Evolutionary conservation across 2,329 filamentous ascomycete genomes (phyloP).

Genomic region (Cryphonectria radicalis): DNA sequence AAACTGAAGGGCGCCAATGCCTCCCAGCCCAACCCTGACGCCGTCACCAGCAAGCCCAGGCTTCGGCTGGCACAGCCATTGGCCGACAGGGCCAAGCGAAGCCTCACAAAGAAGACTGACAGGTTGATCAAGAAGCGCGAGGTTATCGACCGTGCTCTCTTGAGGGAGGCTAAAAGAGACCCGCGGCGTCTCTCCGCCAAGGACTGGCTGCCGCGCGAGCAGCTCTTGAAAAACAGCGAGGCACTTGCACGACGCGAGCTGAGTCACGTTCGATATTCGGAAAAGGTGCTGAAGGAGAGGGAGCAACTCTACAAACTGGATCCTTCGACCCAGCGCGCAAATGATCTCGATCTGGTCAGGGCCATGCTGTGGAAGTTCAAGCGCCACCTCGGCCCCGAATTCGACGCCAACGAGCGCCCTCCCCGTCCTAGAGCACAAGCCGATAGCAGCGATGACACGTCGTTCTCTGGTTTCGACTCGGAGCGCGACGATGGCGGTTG

Average conservation of each 20-base stretch:
- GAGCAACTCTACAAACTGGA: slow-evolving; percentile 28
- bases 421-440: neutral
- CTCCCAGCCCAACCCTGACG: neutral
- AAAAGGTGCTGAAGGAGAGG: slow-evolving; percentile 27
- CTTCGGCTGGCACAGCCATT: slow-evolving; percentile 29
- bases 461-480: neutral
- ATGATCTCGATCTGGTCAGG: slow-evolving; percentile 30
- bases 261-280: slow-evolving; percentile 23
- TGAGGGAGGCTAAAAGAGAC: slow-evolving; percentile 25
- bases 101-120: slow-evolving; percentile 27
- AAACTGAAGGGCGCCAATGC: neutral
- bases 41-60: slow-evolving; percentile 11
- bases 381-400: slow-evolving; percentile 31
- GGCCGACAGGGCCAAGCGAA: slow-evolving; percentile 26
- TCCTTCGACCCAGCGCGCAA: slow-evolving; percentile 28
- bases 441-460: neutral
- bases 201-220: slow-evolving; percentile 29
- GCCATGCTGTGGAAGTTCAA: slow-evolving; percentile 32
- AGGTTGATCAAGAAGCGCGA: slow-evolving; percentile 32
- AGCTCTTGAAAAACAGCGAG: slow-evolving; percentile 28
- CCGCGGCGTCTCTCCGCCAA: slow-evolving; percentile 1
- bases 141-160: slow-evolving; percentile 30
- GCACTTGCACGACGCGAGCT: slow-evolving; percentile 30
- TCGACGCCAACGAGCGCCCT: slow-evolving; percentile 18
- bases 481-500: neutral